Evolutionary conservation across 2,329 filamentous ascomycete genomes (phyloP).

Genomic region (Periconia sp.): DNA sequence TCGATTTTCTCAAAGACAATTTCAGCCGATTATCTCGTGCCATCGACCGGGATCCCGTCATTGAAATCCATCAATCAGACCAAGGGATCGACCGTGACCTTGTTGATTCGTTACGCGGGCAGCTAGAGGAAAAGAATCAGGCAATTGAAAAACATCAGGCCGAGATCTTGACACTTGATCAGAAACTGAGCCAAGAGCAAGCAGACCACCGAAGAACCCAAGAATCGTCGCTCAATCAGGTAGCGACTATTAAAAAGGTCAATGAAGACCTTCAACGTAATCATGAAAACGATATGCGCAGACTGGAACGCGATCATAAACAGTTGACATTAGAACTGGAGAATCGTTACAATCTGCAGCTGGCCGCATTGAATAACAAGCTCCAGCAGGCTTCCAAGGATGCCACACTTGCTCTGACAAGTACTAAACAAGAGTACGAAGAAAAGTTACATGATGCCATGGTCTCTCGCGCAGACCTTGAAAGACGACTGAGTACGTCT

Average conservation of each 20-base stretch:
- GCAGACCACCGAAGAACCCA: constrained; percentile 70
- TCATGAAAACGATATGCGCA: constrained; percentile 67
- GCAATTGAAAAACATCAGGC: constrained; percentile 60
- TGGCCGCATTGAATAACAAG: constrained; percentile 39
- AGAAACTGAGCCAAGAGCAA: constrained; percentile 70
- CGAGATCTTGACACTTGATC: constrained; percentile 56
- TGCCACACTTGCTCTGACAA: constrained; percentile 23
- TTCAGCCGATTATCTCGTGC: constrained; percentile 82
- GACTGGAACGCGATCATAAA: constrained; percentile 43
- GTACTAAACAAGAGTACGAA: constrained; percentile 38
- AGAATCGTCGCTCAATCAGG: constrained; percentile 47
- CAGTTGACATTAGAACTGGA: constrained; percentile 45
- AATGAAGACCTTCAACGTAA: constrained; percentile 71
- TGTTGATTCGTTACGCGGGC: constrained; percentile 78
- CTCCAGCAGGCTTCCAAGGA: constrained; percentile 36
- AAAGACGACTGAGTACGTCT: constrained; percentile 26
- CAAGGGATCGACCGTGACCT: constrained; percentile 93
- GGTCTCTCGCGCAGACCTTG: constrained; percentile 25
- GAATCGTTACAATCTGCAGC: constrained; percentile 50
- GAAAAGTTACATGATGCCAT: constrained; percentile 31
- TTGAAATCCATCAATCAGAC: constrained; percentile 82
- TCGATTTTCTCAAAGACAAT: constrained; percentile 95
- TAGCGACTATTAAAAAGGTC: constrained; percentile 60
- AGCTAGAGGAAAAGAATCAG: constrained; percentile 73
- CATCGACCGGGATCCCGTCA: constrained; percentile 85